phyloP scores from a whole-genome alignment of 106 monocot species.

The Dioscorea zingiberensis region DNA sequence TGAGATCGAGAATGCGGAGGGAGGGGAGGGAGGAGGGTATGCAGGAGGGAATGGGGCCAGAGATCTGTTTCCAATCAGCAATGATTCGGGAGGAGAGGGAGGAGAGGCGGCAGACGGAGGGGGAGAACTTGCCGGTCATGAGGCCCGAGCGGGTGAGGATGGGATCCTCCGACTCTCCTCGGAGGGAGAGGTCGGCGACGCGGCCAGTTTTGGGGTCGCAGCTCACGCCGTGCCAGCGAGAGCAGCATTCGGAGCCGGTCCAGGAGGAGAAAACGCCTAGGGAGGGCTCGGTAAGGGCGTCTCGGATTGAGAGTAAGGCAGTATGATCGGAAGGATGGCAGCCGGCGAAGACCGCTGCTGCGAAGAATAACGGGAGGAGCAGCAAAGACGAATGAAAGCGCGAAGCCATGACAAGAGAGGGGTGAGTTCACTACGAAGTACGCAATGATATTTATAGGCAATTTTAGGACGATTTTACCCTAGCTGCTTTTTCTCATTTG shows the following conservation, averaged over 20 bases:
- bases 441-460: not conserved
- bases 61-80: conserved; percentile 83
- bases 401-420: not conserved
- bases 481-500: no score
- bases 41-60: conserved; percentile 17
- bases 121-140: conserved; percentile 67
- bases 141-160: conserved; percentile 41
- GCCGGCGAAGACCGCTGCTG: not conserved
- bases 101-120: conserved; percentile 52
- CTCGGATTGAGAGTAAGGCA: conserved; percentile 37
- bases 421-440: no score
- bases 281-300: conserved; percentile 38
- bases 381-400: conserved; percentile 15
- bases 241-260: conserved; percentile 55
- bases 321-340: conserved; percentile 34
- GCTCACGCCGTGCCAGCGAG: conserved; percentile 71
- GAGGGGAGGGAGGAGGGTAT: conserved; percentile 11
- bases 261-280: conserved; percentile 59
- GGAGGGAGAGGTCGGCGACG: conserved; percentile 49
- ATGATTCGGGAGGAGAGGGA: conserved; percentile 52
- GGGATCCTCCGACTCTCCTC: conserved; percentile 41
- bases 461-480: not conserved
- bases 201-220: conserved; percentile 58
- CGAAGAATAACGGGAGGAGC: conserved; percentile 1
- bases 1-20: conserved; percentile 51